Base-by-base conservation (phyloP, 1,139 yeast species). In the Blastobotrys indianensis region DNA sequence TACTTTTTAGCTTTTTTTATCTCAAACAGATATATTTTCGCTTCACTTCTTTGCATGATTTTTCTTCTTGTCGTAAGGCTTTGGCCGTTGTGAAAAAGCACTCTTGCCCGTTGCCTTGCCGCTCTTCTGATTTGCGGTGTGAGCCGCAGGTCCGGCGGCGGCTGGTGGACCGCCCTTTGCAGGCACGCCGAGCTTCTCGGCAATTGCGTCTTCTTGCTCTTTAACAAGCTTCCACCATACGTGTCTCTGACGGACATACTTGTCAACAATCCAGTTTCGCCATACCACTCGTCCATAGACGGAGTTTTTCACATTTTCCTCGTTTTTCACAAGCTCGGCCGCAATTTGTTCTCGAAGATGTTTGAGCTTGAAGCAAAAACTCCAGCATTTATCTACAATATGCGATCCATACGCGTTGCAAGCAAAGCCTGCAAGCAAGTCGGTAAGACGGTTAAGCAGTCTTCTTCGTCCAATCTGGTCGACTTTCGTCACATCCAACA, bases 341-440 rank as follows among this genome's bases (percentile, higher is more conserved):
- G 94, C 97, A 53, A 92, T 74, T 52, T 92, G 76, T 60, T 92
- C 97, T 57, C 94, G 85, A 66, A 85, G 85, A 73, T 83, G 79
- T 51, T 88, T 86, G 59, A 88, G 73, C 49, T 81, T 79, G 38
- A 80, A 73, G 0, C 95, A 81, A 61, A 86, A 88, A 30, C 64
- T 66, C 95, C 96, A 88, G 45, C 86, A 70, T 51, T 78, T 79
- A 65, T 92, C 98, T 39, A 88, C 83, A 37, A 90, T 77, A 62
- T 90, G 97, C 2, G 97, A 88, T 0, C 95, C 97, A 54, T 87
- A 85, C 0, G 95, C 86, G 59, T 90, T 85, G 58, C 94, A 82
- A 0, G 95, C 74, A 53, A 92, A 71, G 8, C 71, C 76, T 28
- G 70, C 69, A 34, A 72, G 67, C 44, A 67, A 66, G 47, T 77